Conservation (phyloP, 257 asterid species). For the Nicotiana noctiflora region DNA sequence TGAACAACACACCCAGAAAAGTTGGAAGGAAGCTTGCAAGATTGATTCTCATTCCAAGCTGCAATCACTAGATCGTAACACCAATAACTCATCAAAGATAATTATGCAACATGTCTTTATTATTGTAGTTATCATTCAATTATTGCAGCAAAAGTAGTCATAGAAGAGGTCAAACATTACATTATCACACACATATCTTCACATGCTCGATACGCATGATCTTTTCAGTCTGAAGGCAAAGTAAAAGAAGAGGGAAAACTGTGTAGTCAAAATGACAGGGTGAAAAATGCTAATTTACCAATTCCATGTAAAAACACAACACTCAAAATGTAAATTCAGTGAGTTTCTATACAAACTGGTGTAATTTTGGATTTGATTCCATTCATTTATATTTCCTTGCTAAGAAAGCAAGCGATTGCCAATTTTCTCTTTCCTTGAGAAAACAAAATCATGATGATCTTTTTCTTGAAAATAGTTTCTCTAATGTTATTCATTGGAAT, state of each 20-base stretch:
- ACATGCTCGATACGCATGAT: neutral
- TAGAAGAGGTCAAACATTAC: constrained; percentile 5
- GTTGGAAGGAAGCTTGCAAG: neutral
- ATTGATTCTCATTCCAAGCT: neutral
- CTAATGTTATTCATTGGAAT: neutral
- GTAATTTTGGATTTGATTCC: neutral
- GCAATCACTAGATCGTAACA: neutral
- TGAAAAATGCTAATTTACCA: neutral
- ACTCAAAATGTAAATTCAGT: neutral
- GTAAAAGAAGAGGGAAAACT: neutral
- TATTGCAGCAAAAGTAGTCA: neutral
- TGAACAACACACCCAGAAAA: neutral
- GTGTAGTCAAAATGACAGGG: neutral
- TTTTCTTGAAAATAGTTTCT: neutral
- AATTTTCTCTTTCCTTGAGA: neutral
- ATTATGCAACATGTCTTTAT: neutral
- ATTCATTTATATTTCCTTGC: neutral
- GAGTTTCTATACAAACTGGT: neutral
- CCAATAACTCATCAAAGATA: neutral
- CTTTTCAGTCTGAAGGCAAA: neutral
- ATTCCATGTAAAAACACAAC: neutral
- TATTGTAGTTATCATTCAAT: neutral
- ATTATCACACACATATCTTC: neutral
- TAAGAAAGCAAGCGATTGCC: neutral
- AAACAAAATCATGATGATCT: neutral